These are phyloP conservation scores for Talaromyces nanjingensis DNA, from an alignment of 495 filamentous ascomycete genomes.

Conservation along the genomic window DNA sequence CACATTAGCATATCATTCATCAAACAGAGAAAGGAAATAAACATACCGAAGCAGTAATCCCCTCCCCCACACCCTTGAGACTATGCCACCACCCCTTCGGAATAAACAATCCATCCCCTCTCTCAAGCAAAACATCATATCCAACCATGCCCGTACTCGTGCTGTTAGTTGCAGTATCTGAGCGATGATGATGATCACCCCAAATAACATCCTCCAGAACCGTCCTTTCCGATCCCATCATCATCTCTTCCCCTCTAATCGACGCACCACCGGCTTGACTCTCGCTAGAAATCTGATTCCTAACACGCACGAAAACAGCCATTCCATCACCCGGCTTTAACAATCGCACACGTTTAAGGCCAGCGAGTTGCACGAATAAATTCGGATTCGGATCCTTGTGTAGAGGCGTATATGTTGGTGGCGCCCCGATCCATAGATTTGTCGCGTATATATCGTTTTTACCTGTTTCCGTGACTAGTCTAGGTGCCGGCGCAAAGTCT, in stretches of 20 bases:
- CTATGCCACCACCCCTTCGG: slow-evolving; percentile 97
- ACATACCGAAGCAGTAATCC: slow-evolving; percentile 61
- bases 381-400: slow-evolving; percentile 95
- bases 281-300: slow-evolving; percentile 25
- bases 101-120: slow-evolving; percentile 77
- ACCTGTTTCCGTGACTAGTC: slow-evolving; percentile 51
- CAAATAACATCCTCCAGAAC: slow-evolving; percentile 65
- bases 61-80: slow-evolving; percentile 62
- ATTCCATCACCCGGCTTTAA: slow-evolving; percentile 54
- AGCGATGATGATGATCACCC: slow-evolving; percentile 29
- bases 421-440: slow-evolving; percentile 81
- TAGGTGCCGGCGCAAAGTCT: slow-evolving; percentile 60
- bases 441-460: slow-evolving; percentile 75
- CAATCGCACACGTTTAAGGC: slow-evolving; percentile 67
- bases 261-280: slow-evolving; percentile 32
- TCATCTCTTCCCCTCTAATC: slow-evolving; percentile 86
- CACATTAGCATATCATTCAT: slow-evolving; percentile 13
- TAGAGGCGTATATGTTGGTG: slow-evolving; percentile 81
- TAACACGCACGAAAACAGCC: slow-evolving; percentile 51
- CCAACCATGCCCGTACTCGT: slow-evolving; percentile 25
- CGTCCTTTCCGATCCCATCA: slow-evolving; percentile 66
- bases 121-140: slow-evolving; percentile 51
- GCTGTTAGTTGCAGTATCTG: slow-evolving; percentile 11
- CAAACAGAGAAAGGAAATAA: not conserved
- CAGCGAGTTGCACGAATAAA: slow-evolving; percentile 76